Evolutionary conservation across 768 basidiomycete species (phyloP).

Genomic region (Hebeloma cylindrosporum): DNA sequence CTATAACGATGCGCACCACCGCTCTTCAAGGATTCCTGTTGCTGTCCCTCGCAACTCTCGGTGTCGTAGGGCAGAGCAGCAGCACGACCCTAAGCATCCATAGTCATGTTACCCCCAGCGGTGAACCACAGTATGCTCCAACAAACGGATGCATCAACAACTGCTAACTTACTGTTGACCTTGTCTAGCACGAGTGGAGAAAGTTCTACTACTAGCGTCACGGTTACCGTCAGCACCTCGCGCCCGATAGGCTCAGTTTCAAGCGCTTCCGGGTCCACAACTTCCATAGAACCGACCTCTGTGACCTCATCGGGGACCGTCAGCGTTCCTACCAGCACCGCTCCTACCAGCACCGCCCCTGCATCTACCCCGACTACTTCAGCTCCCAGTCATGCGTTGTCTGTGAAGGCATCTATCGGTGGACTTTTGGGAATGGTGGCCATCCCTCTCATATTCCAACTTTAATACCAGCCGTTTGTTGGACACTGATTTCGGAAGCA

Average conservation of each 20-base stretch:
- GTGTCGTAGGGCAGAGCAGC: slow-evolving; percentile 5
- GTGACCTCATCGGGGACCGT: too few relatives aligned
- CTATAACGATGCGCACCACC: too few relatives aligned
- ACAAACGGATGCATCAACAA: too few relatives aligned
- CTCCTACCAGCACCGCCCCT: slow-evolving; percentile 1
- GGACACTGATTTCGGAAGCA: too few relatives aligned
- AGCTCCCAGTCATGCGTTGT: not conserved
- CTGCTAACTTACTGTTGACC: too few relatives aligned
- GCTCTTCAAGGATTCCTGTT: slow-evolving; percentile 11
- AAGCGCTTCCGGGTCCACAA: too few relatives aligned
- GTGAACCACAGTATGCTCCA: slow-evolving; percentile 12
- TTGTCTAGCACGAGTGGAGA: not conserved
- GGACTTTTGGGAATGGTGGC: not conserved
- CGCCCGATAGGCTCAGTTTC: too few relatives aligned
- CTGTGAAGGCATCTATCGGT: not conserved
- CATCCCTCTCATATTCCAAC: slow-evolving; percentile 3
- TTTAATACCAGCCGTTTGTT: too few relatives aligned
- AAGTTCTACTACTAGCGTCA: not conserved
- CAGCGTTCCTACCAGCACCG: not conserved
- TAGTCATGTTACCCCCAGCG: slow-evolving; percentile 9
- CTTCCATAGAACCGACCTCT: too few relatives aligned
- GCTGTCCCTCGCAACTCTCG: slow-evolving; percentile 4
- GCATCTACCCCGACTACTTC: not conserved
- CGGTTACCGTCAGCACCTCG: not conserved
- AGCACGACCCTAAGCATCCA: slow-evolving; percentile 1